Evolutionary conservation across 208 protist species (phyloP), one percentile per base, ranked within the genome.

Genomic region (Trypanosoma mega): DNA sequence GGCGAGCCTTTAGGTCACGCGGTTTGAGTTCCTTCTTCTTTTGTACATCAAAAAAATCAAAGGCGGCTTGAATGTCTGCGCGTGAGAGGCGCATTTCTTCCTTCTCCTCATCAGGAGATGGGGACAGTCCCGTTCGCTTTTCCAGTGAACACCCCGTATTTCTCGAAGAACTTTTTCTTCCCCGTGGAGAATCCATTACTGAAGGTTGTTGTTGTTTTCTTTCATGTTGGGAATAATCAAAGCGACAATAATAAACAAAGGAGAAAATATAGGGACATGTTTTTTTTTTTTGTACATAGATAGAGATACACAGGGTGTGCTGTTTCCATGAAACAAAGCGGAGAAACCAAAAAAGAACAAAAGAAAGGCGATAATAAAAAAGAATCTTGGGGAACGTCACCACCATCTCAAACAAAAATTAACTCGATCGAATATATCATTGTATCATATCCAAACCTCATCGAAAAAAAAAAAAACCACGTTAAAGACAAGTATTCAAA

Each of bases 31-130:
- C 37, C 1, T 85, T 90, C 47, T 79, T 92, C 24, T 81, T 80
- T 24, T 82, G 63, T 11, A 93, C 72, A 68, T 97, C 92, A 63
- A 97, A 96, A 55, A 98, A 98, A 31, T 87, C 74, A 57, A 98
- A 98, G 4, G 92, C 94, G 5, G 85, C 82, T 33, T 82, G 72
- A 12, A 98, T 88, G 43, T 98, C 92, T 0, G 92, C 90, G 16
- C 74, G 68, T 0, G 75, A 88, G 24, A 96, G 78, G 16, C 54
- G 9, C 23, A 59, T 30, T 16, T 39, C 56, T 3, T 18, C 3
- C 4, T 37, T 27, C 14, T 51, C n/a, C 5, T 43, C 9, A 7
- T 6, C n/a, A 47, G 18, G 51, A n/a, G 4, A n/a, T 3, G 7
- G 39, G 18, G 16, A 20, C 55, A 18, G n/a, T n/a, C n/a, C n/a